These are phyloP conservation scores for Leptographium lundbergii DNA, from an alignment of 2,329 filamentous ascomycete genomes.

Conservation along the genomic window DNA sequence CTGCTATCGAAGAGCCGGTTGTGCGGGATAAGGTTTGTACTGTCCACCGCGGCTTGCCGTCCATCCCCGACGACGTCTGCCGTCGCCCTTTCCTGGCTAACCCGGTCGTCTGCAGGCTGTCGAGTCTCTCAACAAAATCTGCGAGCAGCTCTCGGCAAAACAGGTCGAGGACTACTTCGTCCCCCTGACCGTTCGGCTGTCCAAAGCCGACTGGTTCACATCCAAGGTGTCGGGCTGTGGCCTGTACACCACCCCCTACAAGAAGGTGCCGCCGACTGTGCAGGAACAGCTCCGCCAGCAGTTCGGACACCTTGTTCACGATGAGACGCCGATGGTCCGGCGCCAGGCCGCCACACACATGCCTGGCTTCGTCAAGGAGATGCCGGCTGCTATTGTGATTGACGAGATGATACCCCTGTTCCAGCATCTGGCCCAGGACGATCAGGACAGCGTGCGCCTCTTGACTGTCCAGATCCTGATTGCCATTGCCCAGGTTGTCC, in stretches of 20 bases:
- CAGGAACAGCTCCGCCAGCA: conserved; percentile 88
- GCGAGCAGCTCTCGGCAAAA: conserved; percentile 74
- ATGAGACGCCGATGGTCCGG: conserved; percentile 98
- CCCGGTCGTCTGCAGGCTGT: conserved; percentile 55
- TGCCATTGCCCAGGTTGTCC: conserved; percentile 90
- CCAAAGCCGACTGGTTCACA: conserved; percentile 99
- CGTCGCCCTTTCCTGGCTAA: not conserved
- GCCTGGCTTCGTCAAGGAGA: conserved; percentile 94
- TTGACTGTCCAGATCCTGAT: conserved; percentile 95
- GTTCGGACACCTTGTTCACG: conserved; percentile 86
- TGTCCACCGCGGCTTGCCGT: not conserved
- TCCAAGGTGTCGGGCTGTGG: conserved; percentile 97
- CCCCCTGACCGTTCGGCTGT: conserved; percentile 85
- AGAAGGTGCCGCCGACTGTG: conserved; percentile 72
- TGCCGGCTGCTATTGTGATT: conserved; percentile 82
- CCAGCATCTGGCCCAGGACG: conserved; percentile 89
- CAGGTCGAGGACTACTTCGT: conserved; percentile 98
- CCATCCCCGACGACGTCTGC: not conserved
- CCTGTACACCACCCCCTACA: conserved; percentile 87
- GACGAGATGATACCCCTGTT: conserved; percentile 99
- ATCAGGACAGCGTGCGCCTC: conserved; percentile 93
- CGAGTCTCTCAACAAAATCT: conserved; percentile 99
- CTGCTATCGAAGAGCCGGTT: conserved; percentile 94
- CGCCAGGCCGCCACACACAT: conserved; percentile 93
- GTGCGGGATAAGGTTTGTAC: conserved; percentile 83